Evolutionary conservation across 1,139 yeast genomes (phyloP).

Genomic region (Geotrichum cucujoidarum): DNA sequence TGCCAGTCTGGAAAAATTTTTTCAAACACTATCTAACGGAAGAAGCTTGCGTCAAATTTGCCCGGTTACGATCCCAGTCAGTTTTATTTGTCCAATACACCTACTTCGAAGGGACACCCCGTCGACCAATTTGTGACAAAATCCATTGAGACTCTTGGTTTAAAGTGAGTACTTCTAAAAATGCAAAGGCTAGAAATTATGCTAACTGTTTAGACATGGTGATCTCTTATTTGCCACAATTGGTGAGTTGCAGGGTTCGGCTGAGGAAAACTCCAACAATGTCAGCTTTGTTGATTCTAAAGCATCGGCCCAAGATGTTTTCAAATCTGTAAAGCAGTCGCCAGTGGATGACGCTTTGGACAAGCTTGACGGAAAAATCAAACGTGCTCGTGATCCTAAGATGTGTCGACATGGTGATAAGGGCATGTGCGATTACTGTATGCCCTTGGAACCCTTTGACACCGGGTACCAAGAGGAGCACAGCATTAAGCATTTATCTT

Average conservation of each 20-base stretch:
- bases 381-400: constrained; percentile 50
- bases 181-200: background rate
- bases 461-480: constrained; percentile 65
- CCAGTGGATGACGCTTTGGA: constrained; percentile 68
- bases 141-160: constrained; percentile 50
- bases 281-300: constrained; percentile 13
- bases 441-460: constrained; percentile 96
- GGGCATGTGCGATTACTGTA: constrained; percentile 97
- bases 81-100: constrained; percentile 30
- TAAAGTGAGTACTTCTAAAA: constrained; percentile 35
- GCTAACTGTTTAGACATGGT: constrained; percentile 51
- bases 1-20: background rate
- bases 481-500: constrained; percentile 82
- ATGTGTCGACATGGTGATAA: constrained; percentile 85
- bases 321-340: constrained; percentile 35
- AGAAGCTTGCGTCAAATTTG: constrained; percentile 15
- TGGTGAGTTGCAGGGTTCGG: constrained; percentile 27
- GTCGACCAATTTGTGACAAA: constrained; percentile 44
- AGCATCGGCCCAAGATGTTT: constrained; percentile 23
- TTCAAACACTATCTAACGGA: background rate
- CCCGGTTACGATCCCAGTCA: constrained; percentile 17
- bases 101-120: constrained; percentile 48
- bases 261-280: constrained; percentile 22
- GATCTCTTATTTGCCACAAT: constrained; percentile 66
- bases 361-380: constrained; percentile 64